Evolutionary conservation across 495 filamentous ascomycete genomes (phyloP), one percentile per base, ranked within the genome.

Genomic region (Penicillium steckii): DNA sequence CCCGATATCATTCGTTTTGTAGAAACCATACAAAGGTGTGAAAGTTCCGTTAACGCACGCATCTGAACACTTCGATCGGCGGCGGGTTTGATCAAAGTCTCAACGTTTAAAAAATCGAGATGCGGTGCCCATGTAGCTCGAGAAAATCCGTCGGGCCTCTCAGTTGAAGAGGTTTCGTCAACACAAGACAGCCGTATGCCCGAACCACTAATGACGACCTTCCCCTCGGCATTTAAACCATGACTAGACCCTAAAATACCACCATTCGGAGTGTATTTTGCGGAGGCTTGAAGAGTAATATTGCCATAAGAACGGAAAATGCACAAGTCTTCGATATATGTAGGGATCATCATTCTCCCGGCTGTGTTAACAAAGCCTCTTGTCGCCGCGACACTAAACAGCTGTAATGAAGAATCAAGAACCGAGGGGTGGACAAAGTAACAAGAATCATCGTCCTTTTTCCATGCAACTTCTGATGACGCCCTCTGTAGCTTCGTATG

Each of bases 301-400:
- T 56, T 18, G 1, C 25, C 27, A 29, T 32, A 10, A 23, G 33
- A 50, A 17, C 46, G 46, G 12, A 30, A 50, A 8, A 70, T 51
- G 23, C 52, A 60, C n/a, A 70, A 24, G 24, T 64, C 56, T 17
- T 68, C 57, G 21, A 71, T 66, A 41, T 52, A 56, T 1, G 66
- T 69, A 0, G 66, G 66, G n/a, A 71, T 25, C 24, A 50, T 22
- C 19, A 48, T 52, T 8, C 45, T 48, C 10, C 42, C 43, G 10
- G 22, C 24, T 1, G 38, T 12, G 0, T 52, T 38, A 4, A 48
- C 22, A 43, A 46, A 42, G 24, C 53, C 61, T 13, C 55, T 41
- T 21, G 38, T 58, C 8, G 33, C 29, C 6, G 50, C 54, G 8
- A 55, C 43, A 29, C n/a, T 43, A 10, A 49, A 38, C 1, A 54